These are phyloP conservation scores for Bryoglossum gracile DNA, from an alignment of 495 filamentous ascomycete species.

Conservation along the genomic window DNA sequence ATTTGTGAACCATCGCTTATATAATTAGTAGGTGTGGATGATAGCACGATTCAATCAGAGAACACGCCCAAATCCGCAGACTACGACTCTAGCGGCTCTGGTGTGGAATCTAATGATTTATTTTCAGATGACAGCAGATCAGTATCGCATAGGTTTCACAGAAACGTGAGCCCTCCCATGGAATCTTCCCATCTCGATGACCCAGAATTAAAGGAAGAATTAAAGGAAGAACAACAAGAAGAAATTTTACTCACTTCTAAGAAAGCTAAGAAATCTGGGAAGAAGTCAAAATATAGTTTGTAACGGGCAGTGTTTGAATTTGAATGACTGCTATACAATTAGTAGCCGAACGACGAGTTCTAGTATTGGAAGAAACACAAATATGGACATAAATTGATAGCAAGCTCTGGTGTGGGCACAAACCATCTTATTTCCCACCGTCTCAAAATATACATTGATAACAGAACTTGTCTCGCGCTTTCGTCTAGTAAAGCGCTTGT, in stretches of 20 bases:
- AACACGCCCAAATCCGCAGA: slow-evolving; percentile 1
- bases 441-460: too few species aligned
- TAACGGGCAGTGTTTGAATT: too few species aligned
- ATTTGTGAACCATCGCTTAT: slow-evolving; percentile 7
- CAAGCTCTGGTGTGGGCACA: too few species aligned
- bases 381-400: too few species aligned
- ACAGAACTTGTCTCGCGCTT: too few species aligned
- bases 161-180: not conserved
- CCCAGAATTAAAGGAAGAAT: not conserved
- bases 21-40: slow-evolving; percentile 14
- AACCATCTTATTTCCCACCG: too few species aligned
- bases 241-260: not conserved
- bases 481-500: too few species aligned
- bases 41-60: slow-evolving; percentile 11
- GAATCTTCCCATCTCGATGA: not conserved
- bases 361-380: too few species aligned
- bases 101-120: slow-evolving; percentile 1
- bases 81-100: slow-evolving; percentile 7
- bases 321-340: too few species aligned
- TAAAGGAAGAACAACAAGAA: not conserved
- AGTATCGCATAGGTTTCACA: not conserved
- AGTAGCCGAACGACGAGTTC: too few species aligned
- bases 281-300: too few species aligned
- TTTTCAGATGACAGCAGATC: not conserved
- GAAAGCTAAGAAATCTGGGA: not conserved